Conservation (phyloP, 371 early-diverging fungal genomes). For the Mucor mucedo region DNA sequence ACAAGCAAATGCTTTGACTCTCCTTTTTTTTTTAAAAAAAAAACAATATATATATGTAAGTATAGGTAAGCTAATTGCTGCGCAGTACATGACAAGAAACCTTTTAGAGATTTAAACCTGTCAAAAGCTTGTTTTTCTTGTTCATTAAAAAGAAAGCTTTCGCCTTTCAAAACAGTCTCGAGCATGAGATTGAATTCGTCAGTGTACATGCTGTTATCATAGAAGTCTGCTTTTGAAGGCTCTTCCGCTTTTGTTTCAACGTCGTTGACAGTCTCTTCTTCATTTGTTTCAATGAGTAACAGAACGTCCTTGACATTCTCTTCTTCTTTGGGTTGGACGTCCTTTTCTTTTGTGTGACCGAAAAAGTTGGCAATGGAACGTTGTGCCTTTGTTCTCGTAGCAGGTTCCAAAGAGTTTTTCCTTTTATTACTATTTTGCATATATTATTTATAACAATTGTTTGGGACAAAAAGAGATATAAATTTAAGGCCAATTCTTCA, state of each 20-base stretch:
- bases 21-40: constrained; percentile 23
- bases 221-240: constrained; percentile 1
- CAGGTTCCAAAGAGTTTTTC: not conserved
- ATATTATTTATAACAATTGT: not conserved
- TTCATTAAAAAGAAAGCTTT: constrained; percentile 56
- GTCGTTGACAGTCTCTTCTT: too few species aligned
- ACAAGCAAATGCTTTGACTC: constrained; percentile 65
- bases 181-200: constrained; percentile 62
- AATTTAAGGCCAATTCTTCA: not conserved
- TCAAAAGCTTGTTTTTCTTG: constrained; percentile 50
- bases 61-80: not conserved
- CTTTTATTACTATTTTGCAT: not conserved
- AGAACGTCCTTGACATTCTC: too few species aligned
- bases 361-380: constrained; percentile 10
- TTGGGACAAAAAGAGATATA: not conserved
- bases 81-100: constrained; percentile 25
- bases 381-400: not conserved
- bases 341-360: not conserved
- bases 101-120: constrained; percentile 45
- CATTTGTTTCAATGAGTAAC: not conserved
- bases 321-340: too few species aligned
- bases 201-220: constrained; percentile 51
- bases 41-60: too few species aligned
- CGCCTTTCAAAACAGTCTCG: constrained; percentile 58
- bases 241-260: not conserved